Base-by-base conservation (phyloP, 768 basidiomycete species). In the Cystofilobasidium capitatum region DNA sequence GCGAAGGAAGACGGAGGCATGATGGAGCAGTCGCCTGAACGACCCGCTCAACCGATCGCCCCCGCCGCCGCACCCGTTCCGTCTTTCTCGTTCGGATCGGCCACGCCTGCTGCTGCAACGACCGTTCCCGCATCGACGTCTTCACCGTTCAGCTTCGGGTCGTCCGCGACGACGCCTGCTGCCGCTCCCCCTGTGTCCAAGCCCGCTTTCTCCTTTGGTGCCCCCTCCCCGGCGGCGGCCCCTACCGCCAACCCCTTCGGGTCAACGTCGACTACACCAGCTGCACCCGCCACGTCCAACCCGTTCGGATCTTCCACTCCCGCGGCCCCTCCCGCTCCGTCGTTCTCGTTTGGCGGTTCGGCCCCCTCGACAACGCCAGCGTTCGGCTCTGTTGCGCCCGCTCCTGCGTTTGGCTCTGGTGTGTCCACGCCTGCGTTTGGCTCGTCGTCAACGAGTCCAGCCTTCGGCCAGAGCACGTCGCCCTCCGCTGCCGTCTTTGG, bases 321-420 rank as follows among this genome's bases (percentile, higher is more conserved):
- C 20, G 40, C 40, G 40, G 40, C 40, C 10, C 10, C 40, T 20
- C 10, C 10, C 40, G 40, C 40, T 10, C 40, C 40, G 40, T 42
- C 40, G 10, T 42, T 42, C 40, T 42, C 40, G 40, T 42, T 42
- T 20, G 40, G 40, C 20, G 40, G n/a, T n/a, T n/a, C n/a, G n/a
- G n/a, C n/a, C n/a, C n/a, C n/a, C n/a, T n/a, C n/a, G n/a, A n/a
- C n/a, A n/a, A n/a, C n/a, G n/a, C n/a, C n/a, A n/a, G n/a, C 51
- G 26, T 55, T 55, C 33, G 51, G 51, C 29, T 55, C 51, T 6
- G 51, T 26, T 31, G 51, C 33, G 14, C 17, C 51, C 12, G 33
- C 51, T 33, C 51, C 51, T 31, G 51, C 51, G 26, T 55, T 55
- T 55, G 51, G 51, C 29, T 55, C 51, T 6, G 51, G 51, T 31